Conservation (phyloP, 1,139 yeast species). For the Magnusiomyces clavatus region DNA sequence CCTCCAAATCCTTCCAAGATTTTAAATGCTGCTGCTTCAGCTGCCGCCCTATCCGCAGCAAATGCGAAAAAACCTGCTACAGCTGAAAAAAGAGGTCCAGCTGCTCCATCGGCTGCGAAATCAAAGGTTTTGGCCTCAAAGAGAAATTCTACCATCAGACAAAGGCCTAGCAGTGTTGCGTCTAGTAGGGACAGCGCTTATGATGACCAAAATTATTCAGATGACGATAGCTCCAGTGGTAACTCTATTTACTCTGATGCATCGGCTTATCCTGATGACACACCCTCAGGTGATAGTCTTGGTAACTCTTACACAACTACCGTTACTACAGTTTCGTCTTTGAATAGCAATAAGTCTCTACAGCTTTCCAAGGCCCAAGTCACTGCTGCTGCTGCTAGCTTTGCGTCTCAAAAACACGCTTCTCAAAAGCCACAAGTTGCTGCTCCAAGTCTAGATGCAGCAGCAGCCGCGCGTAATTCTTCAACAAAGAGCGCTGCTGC, state of each 20-base stretch:
- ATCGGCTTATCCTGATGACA: conserved; percentile 16
- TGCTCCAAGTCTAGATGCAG: neutral
- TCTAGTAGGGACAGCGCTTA: neutral
- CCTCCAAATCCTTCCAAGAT: neutral
- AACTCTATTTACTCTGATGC: conserved; percentile 26
- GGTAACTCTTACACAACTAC: neutral
- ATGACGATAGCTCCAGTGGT: conserved; percentile 22
- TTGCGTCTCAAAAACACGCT: conserved; percentile 3
- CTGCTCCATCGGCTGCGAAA: conserved; percentile 10
- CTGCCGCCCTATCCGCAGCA: neutral
- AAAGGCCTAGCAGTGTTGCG: neutral
- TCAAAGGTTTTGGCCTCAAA: conserved; percentile 7
- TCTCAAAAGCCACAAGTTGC: neutral
- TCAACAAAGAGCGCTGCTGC: neutral
- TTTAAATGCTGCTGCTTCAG: neutral
- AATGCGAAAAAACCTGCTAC: neutral
- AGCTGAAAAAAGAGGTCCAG: neutral
- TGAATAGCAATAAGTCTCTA: neutral
- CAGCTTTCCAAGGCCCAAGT: neutral
- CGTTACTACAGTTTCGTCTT: neutral
- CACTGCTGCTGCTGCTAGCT: conserved; percentile 4
- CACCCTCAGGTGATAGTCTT: neutral
- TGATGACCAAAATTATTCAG: neutral
- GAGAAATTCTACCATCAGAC: neutral
- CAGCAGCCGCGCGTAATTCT: conserved; percentile 2